These are phyloP conservation scores for Hippophae rhamnoides DNA, from an alignment of 306 rosid species.

Conservation along the genomic window DNA sequence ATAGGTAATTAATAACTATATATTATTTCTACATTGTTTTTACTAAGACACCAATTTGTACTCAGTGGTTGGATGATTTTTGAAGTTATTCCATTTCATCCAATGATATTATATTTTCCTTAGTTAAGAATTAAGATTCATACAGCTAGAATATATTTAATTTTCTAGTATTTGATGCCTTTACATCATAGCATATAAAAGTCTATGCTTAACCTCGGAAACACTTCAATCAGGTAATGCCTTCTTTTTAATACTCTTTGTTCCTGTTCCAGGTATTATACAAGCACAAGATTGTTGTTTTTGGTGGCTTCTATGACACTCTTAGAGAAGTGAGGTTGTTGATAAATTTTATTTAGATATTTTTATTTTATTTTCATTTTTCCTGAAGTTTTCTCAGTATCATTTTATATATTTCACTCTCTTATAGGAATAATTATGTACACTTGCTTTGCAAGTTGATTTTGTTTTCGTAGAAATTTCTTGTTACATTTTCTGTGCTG, in stretches of 20 bases:
- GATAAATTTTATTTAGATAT: slow-evolving; percentile 19
- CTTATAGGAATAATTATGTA: neutral
- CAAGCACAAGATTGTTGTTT: slow-evolving; percentile 96
- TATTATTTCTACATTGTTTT: neutral
- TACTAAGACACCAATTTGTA: neutral
- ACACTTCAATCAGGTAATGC: neutral
- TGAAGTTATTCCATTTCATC: neutral
- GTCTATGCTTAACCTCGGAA: no score
- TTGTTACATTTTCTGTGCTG: no score
- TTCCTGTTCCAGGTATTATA: slow-evolving; percentile 64
- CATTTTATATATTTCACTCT: neutral
- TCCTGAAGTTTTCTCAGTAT: neutral
- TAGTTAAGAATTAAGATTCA: no score
- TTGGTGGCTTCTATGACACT: slow-evolving; percentile 98
- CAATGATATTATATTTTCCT: neutral
- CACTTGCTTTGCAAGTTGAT: neutral
- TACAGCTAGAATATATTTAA: no score
- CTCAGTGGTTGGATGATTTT: neutral
- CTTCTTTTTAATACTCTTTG: slow-evolving; percentile 7
- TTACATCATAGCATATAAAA: no score
- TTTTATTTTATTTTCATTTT: slow-evolving; percentile 10
- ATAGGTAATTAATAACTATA: no score
- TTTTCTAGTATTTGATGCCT: no score
- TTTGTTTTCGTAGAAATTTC: neutral
- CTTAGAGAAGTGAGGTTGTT: slow-evolving; percentile 98